Conservation (phyloP, 1,284 basidiomycete genomes). For the Apiotrichum sp. region DNA sequence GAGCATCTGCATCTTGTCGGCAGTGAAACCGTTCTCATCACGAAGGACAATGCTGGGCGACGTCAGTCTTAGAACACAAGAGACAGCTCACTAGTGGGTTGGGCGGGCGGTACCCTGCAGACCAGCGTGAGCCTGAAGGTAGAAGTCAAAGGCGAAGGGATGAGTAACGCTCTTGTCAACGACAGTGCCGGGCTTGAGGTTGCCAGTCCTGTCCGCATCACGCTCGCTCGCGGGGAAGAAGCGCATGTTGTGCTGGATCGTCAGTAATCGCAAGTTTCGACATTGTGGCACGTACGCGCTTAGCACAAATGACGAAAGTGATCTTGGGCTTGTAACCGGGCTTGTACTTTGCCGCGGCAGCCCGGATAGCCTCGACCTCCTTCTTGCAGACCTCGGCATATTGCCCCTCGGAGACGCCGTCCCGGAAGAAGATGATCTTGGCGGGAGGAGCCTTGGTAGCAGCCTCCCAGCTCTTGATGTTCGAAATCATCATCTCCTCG, state of each 20-base stretch:
- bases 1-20: constrained; percentile 39
- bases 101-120: constrained; percentile 47
- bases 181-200: constrained; percentile 43
- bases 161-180: constrained; percentile 47
- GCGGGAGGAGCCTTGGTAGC: constrained; percentile 41
- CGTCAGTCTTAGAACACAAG: constrained; percentile 1
- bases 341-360: constrained; percentile 24
- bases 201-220: constrained; percentile 45
- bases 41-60: constrained; percentile 25
- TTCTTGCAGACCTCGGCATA: constrained; percentile 45
- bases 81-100: constrained; percentile 42
- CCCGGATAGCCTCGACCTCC: constrained; percentile 37
- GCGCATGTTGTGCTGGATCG: constrained; percentile 43
- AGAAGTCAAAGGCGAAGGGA: constrained; percentile 47
- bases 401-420: constrained; percentile 51
- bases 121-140: constrained; percentile 43
- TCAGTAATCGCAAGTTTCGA: not conserved
- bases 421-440: constrained; percentile 49
- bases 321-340: constrained; percentile 41
- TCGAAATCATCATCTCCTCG: constrained; percentile 27
- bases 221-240: constrained; percentile 42
- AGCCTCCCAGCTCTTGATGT: constrained; percentile 29
- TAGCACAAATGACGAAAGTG: constrained; percentile 46
- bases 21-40: constrained; percentile 36
- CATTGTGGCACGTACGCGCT: constrained; percentile 23